These are phyloP conservation scores for Sclerospora graminicola DNA, from an alignment of 352 stramenopile species.

Conservation along the genomic window DNA sequence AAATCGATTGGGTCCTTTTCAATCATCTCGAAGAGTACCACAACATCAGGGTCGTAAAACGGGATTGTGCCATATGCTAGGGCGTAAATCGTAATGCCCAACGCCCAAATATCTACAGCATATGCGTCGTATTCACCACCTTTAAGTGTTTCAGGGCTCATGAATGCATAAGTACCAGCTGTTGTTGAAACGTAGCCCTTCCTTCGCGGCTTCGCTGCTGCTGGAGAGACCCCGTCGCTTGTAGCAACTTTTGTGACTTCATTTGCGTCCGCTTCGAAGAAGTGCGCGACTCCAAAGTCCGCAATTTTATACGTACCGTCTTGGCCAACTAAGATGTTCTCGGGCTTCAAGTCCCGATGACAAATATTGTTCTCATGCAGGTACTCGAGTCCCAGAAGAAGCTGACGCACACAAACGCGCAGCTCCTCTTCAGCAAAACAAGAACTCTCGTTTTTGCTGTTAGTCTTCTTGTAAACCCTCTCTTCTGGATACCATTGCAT, in stretches of 20 bases:
- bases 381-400: conserved; percentile 74
- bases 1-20: conserved; percentile 43
- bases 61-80: conserved; percentile 72
- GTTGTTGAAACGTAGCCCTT: conserved; percentile 72
- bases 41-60: conserved; percentile 76
- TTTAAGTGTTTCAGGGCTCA: conserved; percentile 74
- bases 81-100: conserved; percentile 78
- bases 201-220: too few relatives aligned
- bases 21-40: conserved; percentile 78
- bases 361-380: conserved; percentile 82
- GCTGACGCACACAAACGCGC: conserved; percentile 52
- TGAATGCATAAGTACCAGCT: conserved; percentile 79
- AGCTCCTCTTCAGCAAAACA: conserved; percentile 49
- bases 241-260: conserved; percentile 11
- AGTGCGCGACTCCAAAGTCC: conserved; percentile 76
- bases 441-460: conserved; percentile 6
- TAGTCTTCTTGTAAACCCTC: conserved; percentile 36
- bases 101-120: conserved; percentile 79
- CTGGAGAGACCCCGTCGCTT: background rate
- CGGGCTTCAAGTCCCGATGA: conserved; percentile 77
- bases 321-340: conserved; percentile 71
- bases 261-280: conserved; percentile 60
- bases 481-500: conserved; percentile 74
- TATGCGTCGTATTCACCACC: conserved; percentile 72
- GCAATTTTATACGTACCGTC: conserved; percentile 75